These are phyloP conservation scores for Verticillium tricorpus DNA, from an alignment of 2,329 filamentous ascomycete species.

Conservation along the genomic window DNA sequence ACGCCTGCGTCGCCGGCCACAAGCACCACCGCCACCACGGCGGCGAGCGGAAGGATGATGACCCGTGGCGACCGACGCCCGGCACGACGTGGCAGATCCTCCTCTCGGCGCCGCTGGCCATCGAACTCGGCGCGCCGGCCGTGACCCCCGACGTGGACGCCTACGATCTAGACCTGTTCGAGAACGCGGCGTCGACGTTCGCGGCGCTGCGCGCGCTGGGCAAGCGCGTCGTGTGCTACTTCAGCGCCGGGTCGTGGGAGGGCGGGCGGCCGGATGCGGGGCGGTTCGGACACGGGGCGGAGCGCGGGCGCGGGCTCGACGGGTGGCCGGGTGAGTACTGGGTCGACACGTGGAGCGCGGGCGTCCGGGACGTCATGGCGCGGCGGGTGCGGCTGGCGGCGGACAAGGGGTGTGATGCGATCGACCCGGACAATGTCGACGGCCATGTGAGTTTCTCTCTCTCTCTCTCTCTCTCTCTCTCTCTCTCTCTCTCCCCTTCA, in stretches of 20 bases:
- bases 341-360: conserved; percentile 53
- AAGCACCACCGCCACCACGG: background rate
- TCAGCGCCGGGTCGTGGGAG: conserved; percentile 67
- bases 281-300: conserved; percentile 43
- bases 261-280: conserved; percentile 54
- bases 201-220: conserved; percentile 52
- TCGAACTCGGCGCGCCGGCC: conserved; percentile 33
- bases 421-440: conserved; percentile 70
- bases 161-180: conserved; percentile 48
- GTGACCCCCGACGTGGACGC: conserved; percentile 44
- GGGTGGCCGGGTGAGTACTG: conserved; percentile 66
- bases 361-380: conserved; percentile 63
- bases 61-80: conserved; percentile 46
- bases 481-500: too few species aligned
- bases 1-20: background rate
- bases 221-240: conserved; percentile 69
- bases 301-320: conserved; percentile 53
- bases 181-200: conserved; percentile 38
- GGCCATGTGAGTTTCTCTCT: conserved; percentile 43
- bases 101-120: conserved; percentile 35
- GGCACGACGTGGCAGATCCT: conserved; percentile 59
- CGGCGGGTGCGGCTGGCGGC: conserved; percentile 53
- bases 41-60: background rate
- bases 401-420: conserved; percentile 62
- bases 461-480: too few species aligned